A percentile compares a stretch with the other conserved stretches of the same genome.
Evolutionary conservation across 2,329 filamentous ascomycete species (phyloP).

Genomic region (Alternaria arborescens): DNA sequence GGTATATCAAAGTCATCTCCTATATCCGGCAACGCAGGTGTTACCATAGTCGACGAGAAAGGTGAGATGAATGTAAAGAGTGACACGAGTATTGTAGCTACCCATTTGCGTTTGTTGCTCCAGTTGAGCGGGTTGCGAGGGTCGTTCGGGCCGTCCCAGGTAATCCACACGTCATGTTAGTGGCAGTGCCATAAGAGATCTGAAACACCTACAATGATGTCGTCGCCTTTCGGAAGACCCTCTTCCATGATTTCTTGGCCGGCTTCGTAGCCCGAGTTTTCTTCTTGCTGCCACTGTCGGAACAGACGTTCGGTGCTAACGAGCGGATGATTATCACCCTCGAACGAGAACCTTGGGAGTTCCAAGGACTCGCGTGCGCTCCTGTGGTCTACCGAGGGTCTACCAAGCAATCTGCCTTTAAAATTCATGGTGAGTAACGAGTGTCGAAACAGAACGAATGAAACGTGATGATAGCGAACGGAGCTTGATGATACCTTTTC

Average conservation of each 20-base stretch:
- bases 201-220: slow-evolving; percentile 27
- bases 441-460: slow-evolving; percentile 1
- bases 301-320: slow-evolving; percentile 34
- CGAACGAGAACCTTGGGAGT: slow-evolving; percentile 32
- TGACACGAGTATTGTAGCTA: slow-evolving; percentile 56
- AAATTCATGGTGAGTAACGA: slow-evolving; percentile 22
- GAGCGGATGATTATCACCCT: slow-evolving; percentile 24
- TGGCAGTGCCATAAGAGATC: not conserved
- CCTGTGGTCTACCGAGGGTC: slow-evolving; percentile 13
- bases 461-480: not conserved
- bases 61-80: slow-evolving; percentile 52
- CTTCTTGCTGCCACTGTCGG: slow-evolving; percentile 23
- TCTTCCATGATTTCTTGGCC: slow-evolving; percentile 14
- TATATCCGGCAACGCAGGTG: slow-evolving; percentile 44
- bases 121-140: slow-evolving; percentile 59
- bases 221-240: slow-evolving; percentile 14
- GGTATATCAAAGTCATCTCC: slow-evolving; percentile 44
- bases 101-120: slow-evolving; percentile 55
- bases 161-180: slow-evolving; percentile 39
- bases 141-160: slow-evolving; percentile 58
- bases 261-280: slow-evolving; percentile 21
- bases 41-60: slow-evolving; percentile 51
- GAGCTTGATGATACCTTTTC: not conserved
- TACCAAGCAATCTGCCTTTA: slow-evolving; percentile 21
- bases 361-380: slow-evolving; percentile 11